Percentiles rank a stretch among this genome's conserved stretches.
Conservation (phyloP, 1,139 yeast species). For the Candida freyschussii region DNA sequence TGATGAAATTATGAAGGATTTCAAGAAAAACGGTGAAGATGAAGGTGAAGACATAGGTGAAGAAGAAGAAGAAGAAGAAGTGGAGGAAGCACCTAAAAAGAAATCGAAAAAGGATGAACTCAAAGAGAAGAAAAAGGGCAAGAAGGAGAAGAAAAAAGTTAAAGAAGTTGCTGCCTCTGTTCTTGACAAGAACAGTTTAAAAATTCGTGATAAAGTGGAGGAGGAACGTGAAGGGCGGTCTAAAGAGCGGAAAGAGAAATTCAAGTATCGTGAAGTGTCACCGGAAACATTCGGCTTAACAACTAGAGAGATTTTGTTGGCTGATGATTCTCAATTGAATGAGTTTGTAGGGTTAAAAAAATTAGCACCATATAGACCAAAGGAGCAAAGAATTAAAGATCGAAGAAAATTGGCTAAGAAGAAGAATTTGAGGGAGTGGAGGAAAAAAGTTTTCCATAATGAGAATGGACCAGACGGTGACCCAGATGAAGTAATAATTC, state of each 20-base stretch:
- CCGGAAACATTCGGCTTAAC: slow-evolving; percentile 90
- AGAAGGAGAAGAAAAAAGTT: slow-evolving; percentile 57
- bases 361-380: slow-evolving; percentile 86
- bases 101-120: slow-evolving; percentile 47
- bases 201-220: slow-evolving; percentile 54
- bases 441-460: slow-evolving; percentile 69
- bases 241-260: slow-evolving; percentile 40
- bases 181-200: slow-evolving; percentile 50
- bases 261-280: slow-evolving; percentile 89
- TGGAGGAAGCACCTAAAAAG: slow-evolving; percentile 29
- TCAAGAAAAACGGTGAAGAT: slow-evolving; percentile 22
- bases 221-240: slow-evolving; percentile 55
- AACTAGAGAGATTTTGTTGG: slow-evolving; percentile 81
- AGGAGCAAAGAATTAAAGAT: slow-evolving; percentile 70
- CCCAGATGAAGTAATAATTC: slow-evolving; percentile 39
- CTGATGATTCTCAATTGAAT: slow-evolving; percentile 83
- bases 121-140: slow-evolving; percentile 53
- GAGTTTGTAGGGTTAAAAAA: slow-evolving; percentile 83
- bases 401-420: slow-evolving; percentile 80
- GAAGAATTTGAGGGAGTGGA: slow-evolving; percentile 84
- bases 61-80: slow-evolving; percentile 20
- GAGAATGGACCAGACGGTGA: slow-evolving; percentile 52
- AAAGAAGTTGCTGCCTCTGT: slow-evolving; percentile 68
- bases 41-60: slow-evolving; percentile 18
- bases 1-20: slow-evolving; percentile 40